Evolutionary conservation across 495 filamentous ascomycete species (phyloP), one percentile per base, ranked within the genome.

Genomic region (Trichoderma asperelloides): DNA sequence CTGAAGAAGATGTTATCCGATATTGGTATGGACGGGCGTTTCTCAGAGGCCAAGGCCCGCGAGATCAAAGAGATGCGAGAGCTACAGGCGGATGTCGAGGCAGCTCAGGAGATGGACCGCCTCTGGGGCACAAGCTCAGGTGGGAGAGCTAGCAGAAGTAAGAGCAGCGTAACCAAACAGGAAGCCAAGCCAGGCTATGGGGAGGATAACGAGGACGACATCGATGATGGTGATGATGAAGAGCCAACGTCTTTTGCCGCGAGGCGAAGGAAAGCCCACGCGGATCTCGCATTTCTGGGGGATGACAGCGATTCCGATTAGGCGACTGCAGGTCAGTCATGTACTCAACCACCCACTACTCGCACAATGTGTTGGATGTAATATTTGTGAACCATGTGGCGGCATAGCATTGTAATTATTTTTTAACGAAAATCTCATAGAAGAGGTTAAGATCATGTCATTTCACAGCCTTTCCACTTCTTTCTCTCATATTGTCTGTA

Each of bases 61-160:
- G 86, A 91, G 78, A 97, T 97, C 72, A 93, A 90, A 71, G 92
- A 95, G 74, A 80, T 82, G 72, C 82, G 93, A 41, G 94, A 98
- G 76, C 80, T 98, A 47, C 81, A 85, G 72, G 88, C 84, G 0
- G 94, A 98, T 68, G 74, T 98, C 43, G 91, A 92, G 68, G 86
- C 86, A 49, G 90, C 96, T 66, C 86, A 91, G 74, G 85, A 91
- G 72, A 91, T 89, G 47, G 88, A 88, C 45, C 85, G 88, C 71
- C 80, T 80, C 71, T 97, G 92, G 92, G 95, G 94, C 0, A 68
- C 76, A n/a, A 71, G 72, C 28, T 41, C 70, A 39, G 77, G 75
- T 4, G 75, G 75, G 15, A 72, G 72, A 25, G 74, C 74, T 27
- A 72, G 76, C 33, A 76, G 75, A 65, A 75, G 76, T 16, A 69